Base-by-base conservation (phyloP, 1,139 yeast species). In the Candida sojae region DNA sequence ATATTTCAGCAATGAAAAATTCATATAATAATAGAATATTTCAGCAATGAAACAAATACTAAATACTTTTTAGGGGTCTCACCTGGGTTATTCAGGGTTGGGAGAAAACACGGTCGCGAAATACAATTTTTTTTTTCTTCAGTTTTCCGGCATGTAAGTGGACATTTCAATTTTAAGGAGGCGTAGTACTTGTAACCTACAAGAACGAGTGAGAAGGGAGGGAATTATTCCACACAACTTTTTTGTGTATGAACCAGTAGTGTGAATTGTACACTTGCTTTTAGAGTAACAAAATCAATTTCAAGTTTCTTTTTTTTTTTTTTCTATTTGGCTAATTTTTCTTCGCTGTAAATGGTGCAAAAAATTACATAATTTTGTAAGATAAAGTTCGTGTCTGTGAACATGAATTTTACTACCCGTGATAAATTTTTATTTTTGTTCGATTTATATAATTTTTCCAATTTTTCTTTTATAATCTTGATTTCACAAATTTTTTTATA, bases 271-370 rank as follows among this genome's bases (percentile, higher is more conserved):
- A 35, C 11, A 17, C 29, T 23, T 10, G 21, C 12, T 12, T 21
- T 9, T 6, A 6, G 28, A 9, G 21, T 11, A 11, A 36, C 39
- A 36, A 36, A 36, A 36, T 25, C 39, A 36, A 25, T 36, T 36
- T n/a, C 39, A 36, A 36, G 10, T 36, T 36, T 36, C 39, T 36
- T 38, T 38, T 38, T 38, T 26, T n/a, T n/a, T 38, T 28, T 38
- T 9, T 17, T 17, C 21, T 17, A 17, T 17, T 17, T 17, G 21
- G 21, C 21, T 17, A 17, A 17, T 13, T 13, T 11, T 26, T 13
- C 5, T 21, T 23, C 7, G 11, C 11, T 28, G 32, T 28, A 4
- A 6, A 21, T 38, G 9, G 41, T 38, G 12, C 41, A 29, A 38
- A 29, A 29, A 38, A 17, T 35, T 28, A 32, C 21, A 17, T 17